Evolutionary conservation across 208 protist species (phyloP), one percentile per base, ranked within the genome.

Genomic region (Trypanosoma avium): DNA sequence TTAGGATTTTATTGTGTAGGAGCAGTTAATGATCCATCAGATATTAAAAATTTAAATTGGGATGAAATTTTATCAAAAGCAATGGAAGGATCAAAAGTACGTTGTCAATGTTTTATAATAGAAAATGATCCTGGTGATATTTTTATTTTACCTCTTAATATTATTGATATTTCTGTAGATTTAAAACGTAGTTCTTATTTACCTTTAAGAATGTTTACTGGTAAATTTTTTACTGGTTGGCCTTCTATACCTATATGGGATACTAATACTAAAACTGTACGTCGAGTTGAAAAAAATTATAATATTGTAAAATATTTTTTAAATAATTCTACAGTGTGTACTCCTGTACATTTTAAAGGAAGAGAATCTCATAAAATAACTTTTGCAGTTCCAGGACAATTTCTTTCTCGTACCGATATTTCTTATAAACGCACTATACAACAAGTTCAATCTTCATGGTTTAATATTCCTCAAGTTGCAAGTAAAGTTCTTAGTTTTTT

Each of bases 141-240:
- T 22, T 40, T 47, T 33, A 43, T 84, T 40, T 73, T 76, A 2
- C 59, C 70, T 45, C 66, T 84, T 8, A 64, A 75, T 43, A 68
- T 85, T 38, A 67, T 89, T 57, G 82, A 85, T 59, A 66, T 89
- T 27, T 80, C 82, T 15, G 72, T 89, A 19, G 62, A 79, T 63
- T 69, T 86, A 46, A 81, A 76, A 71, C 77, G 75, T 17, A 70
- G 71, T 56, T 35, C 49, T 19, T 77, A 77, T 47, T 12, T 21
- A 2, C 69, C 79, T 0, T 70, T 84, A 10, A 19, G 42, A 29
- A 52, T 61, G 47, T 88, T 84, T 68, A 69, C 57, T 19, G 82
- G 82, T 26, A 88, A 88, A 60, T 88, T 88, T 70, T 88, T 88
- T 57, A 71, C 61, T n/a, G 82, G 82, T 7, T 89, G 82, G 78